Conservation (phyloP, 768 basidiomycete genomes). For the Trametes punicea region DNA sequence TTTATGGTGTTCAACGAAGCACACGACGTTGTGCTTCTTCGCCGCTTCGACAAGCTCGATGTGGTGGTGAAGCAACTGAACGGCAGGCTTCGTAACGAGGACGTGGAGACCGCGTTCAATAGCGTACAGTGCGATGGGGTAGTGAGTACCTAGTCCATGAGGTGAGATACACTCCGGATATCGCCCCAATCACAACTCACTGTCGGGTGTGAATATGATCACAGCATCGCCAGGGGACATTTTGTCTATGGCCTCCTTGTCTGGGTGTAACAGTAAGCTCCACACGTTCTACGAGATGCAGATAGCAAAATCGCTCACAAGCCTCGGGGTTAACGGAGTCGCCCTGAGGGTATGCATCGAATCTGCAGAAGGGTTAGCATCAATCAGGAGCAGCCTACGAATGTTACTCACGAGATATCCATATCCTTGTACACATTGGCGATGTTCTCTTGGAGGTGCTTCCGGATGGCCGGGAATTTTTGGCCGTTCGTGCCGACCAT, state of each 20-base stretch:
- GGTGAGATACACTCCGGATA: background rate
- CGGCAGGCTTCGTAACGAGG: slow-evolving; percentile 90
- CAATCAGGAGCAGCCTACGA: background rate
- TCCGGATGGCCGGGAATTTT: slow-evolving; percentile 83
- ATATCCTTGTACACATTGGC: slow-evolving; percentile 81
- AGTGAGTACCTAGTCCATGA: slow-evolving; percentile 63
- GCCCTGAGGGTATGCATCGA: slow-evolving; percentile 75
- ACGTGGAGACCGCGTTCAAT: slow-evolving; percentile 85
- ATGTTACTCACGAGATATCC: slow-evolving; percentile 63
- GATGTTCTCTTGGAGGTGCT: slow-evolving; percentile 81
- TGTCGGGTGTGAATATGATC: slow-evolving; percentile 91
- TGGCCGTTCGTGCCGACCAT: slow-evolving; percentile 90
- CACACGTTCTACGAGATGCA: too few species aligned
- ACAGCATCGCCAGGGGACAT: slow-evolving; percentile 83
- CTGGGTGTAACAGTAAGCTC: slow-evolving; percentile 36
- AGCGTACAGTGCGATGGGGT: slow-evolving; percentile 80
- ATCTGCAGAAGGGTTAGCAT: slow-evolving; percentile 39
- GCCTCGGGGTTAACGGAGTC: slow-evolving; percentile 71
- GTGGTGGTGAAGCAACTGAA: slow-evolving; percentile 82
- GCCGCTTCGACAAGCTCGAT: slow-evolving; percentile 73
- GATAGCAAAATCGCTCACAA: slow-evolving; percentile 49
- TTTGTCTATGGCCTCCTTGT: slow-evolving; percentile 76
- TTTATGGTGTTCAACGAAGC: slow-evolving; percentile 95
- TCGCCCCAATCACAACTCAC: slow-evolving; percentile 40
- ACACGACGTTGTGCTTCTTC: slow-evolving; percentile 74